Evolutionary conservation across 345 rosid species (phyloP).

Genomic region (Ceriops zippeliana): DNA sequence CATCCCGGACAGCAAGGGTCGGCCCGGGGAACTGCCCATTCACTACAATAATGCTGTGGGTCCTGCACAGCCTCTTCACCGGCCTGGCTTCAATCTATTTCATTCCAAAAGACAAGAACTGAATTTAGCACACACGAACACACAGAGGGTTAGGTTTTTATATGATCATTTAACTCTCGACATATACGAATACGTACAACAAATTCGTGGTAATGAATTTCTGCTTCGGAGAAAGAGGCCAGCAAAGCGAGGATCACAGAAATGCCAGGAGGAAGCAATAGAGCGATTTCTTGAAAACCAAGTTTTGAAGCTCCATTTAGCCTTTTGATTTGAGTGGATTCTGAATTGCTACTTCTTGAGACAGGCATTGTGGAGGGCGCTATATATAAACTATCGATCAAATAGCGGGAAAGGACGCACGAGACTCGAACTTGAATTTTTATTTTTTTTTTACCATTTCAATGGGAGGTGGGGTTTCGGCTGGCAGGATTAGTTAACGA

Average conservation of each 20-base stretch:
- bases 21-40: slow-evolving; percentile 89
- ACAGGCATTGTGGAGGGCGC: slow-evolving; percentile 1
- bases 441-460: neutral
- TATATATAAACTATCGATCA: slow-evolving; percentile 29
- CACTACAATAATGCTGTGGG: slow-evolving; percentile 56
- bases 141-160: neutral
- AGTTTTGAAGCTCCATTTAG: slow-evolving; percentile 32
- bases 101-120: neutral
- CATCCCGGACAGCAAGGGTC: slow-evolving; percentile 60
- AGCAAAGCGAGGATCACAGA: slow-evolving; percentile 34
- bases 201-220: slow-evolving; percentile 70
- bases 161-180: neutral
- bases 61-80: slow-evolving; percentile 62
- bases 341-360: neutral
- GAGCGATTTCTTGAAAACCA: slow-evolving; percentile 14
- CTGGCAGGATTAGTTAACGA: slow-evolving; percentile 28
- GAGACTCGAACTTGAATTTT: neutral
- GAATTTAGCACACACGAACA: neutral
- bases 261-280: slow-evolving; percentile 17
- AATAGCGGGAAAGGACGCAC: slow-evolving; percentile 13
- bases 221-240: slow-evolving; percentile 45
- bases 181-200: slow-evolving; percentile 40
- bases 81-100: slow-evolving; percentile 37
- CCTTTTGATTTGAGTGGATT: neutral
- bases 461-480: neutral